These are phyloP conservation scores for Gentiana dahurica DNA, from an alignment of 257 asterid species.

Conservation along the genomic window DNA sequence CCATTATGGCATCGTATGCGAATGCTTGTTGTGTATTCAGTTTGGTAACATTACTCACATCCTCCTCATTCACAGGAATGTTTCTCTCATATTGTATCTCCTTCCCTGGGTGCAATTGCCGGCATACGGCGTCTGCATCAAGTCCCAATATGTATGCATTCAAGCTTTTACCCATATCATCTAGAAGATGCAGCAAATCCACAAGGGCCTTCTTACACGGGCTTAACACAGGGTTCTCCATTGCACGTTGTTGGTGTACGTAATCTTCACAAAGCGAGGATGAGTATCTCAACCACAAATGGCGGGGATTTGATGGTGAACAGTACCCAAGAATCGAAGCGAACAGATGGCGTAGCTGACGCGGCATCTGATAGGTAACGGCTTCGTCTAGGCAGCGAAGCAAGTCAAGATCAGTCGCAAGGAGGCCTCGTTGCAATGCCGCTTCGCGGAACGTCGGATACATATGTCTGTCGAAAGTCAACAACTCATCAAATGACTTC, in stretches of 20 bases:
- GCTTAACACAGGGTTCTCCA: no score
- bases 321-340: neutral
- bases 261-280: neutral
- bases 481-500: neutral
- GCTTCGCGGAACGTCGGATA: neutral
- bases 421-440: neutral
- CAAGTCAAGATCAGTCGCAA: neutral
- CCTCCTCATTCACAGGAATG: neutral
- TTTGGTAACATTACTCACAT: neutral
- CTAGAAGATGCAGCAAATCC: neutral
- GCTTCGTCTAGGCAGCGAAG: neutral
- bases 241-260: neutral
- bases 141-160: neutral
- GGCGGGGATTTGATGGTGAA: neutral
- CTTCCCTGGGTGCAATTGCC: neutral
- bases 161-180: neutral
- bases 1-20: neutral
- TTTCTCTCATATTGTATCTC: neutral
- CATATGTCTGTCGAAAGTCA: neutral
- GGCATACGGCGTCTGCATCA: fast-evolving
- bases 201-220: no score
- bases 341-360: neutral
- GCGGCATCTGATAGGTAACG: neutral
- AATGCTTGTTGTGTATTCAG: neutral
- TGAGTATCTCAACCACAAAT: neutral